Conservation (phyloP, 1,139 yeast species). For the Taphrina deformans region DNA sequence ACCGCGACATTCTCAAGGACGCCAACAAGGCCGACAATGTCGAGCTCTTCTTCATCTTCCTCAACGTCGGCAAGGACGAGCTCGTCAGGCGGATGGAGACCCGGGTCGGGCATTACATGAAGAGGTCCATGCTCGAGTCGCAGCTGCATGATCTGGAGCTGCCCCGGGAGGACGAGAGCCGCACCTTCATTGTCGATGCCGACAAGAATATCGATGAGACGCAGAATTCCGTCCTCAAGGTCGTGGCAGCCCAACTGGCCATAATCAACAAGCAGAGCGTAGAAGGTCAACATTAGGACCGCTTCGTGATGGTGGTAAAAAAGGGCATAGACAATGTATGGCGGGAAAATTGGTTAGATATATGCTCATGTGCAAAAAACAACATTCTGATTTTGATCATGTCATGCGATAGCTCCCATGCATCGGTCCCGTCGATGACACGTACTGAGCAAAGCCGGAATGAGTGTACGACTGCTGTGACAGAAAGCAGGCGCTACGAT, state of each 20-base stretch:
- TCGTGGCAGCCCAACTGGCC: neutral
- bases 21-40: constrained; percentile 43
- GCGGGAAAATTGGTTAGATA: too few species aligned
- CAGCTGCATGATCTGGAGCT: constrained; percentile 29
- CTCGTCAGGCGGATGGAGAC: constrained; percentile 59
- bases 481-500: too few species aligned
- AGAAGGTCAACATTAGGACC: neutral
- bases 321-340: too few species aligned
- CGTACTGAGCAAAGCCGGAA: too few species aligned
- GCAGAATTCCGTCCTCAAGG: constrained; percentile 13
- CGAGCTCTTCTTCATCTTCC: constrained; percentile 62
- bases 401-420: too few species aligned
- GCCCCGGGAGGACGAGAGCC: constrained; percentile 25
- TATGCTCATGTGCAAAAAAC: too few species aligned
- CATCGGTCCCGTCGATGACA: too few species aligned
- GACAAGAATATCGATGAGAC: constrained; percentile 10
- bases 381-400: too few species aligned
- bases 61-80: constrained; percentile 64
- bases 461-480: too few species aligned
- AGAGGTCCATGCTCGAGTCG: constrained; percentile 36
- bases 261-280: constrained; percentile 14
- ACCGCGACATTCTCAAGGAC: constrained; percentile 60
- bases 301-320: too few species aligned
- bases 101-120: constrained; percentile 78
- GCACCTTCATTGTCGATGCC: constrained; percentile 23